Percentiles rank a stretch among this genome's conserved stretches.
Conservation (phyloP, 352 stramenopile species). For the Globisporangium middletonii region DNA sequence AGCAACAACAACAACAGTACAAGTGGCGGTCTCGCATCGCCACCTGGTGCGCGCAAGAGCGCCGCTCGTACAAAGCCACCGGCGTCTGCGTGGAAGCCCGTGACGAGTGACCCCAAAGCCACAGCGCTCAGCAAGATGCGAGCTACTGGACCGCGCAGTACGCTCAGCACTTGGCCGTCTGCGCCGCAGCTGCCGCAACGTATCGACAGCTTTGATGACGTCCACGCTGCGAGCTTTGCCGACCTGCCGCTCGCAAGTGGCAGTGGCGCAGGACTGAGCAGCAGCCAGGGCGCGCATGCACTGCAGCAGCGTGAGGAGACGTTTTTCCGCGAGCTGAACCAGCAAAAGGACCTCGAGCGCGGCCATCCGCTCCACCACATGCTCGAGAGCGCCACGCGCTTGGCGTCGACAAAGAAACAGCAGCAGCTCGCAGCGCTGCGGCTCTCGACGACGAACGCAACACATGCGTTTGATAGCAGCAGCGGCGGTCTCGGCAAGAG, state of each 20-base stretch:
- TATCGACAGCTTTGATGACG: slow-evolving; percentile 47
- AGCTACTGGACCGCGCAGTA: slow-evolving; percentile 14
- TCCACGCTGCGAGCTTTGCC: slow-evolving; percentile 21
- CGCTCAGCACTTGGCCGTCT: slow-evolving; percentile 27
- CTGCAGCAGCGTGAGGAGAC: slow-evolving; percentile 41
- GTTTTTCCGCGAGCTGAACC: slow-evolving; percentile 69
- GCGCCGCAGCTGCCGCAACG: slow-evolving; percentile 51
- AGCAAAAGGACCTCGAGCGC: slow-evolving; percentile 40
- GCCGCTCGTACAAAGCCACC: slow-evolving; percentile 28
- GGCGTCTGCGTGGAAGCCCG: slow-evolving; percentile 53
- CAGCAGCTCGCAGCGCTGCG: slow-evolving; percentile 38
- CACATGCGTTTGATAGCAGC: slow-evolving; percentile 1
- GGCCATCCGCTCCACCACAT: slow-evolving; percentile 68
- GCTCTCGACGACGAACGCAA: neutral
- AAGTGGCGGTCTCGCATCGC: too few species aligned
- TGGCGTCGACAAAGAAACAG: slow-evolving; percentile 30
- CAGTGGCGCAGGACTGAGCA: neutral
- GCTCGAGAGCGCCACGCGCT: slow-evolving; percentile 45
- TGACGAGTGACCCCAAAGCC: slow-evolving; percentile 14
- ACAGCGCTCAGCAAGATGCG: neutral
- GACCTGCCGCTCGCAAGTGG: neutral
- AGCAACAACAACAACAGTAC: slow-evolving; percentile 1
- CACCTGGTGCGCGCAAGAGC: too few species aligned
- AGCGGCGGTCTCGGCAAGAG: slow-evolving; percentile 26
- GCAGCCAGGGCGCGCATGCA: neutral